Percentiles rank a stretch among this genome's conserved stretches.
phyloP scores from a whole-genome alignment of 305 asterid species.

The Fraxinus nigra region DNA sequence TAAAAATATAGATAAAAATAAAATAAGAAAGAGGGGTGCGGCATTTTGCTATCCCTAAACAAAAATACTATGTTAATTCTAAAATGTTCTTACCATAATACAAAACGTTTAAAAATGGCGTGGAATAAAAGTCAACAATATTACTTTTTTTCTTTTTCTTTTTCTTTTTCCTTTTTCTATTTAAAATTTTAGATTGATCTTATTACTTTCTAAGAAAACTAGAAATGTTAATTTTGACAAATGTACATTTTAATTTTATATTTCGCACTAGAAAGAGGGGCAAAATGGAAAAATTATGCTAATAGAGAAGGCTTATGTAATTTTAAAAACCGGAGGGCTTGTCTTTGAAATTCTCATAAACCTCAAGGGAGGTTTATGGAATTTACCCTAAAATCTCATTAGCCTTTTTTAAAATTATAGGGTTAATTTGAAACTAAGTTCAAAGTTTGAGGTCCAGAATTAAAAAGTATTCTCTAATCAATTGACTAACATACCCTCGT shows the following conservation, averaged over 20 bases:
- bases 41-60: too few species aligned
- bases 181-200: neutral
- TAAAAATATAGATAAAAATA: too few species aligned
- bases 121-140: neutral
- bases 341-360: neutral
- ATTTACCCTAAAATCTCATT: neutral
- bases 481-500: neutral
- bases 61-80: neutral
- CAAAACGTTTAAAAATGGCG: neutral
- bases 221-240: neutral
- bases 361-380: neutral
- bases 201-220: neutral
- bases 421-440: neutral
- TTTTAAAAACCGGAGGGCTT: neutral
- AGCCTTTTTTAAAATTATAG: neutral
- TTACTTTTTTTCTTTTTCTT: neutral
- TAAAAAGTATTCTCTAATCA: neutral
- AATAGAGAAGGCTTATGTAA: neutral
- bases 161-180: too few species aligned
- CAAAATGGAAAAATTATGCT: neutral
- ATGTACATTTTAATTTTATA: neutral
- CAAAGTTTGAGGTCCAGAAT: neutral
- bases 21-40: too few species aligned
- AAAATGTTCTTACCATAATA: too few species aligned
- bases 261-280: neutral